Evolutionary conservation across 192 early-diverging fungal genomes (phyloP).

Genomic region (Spizellomyces punctatus): DNA sequence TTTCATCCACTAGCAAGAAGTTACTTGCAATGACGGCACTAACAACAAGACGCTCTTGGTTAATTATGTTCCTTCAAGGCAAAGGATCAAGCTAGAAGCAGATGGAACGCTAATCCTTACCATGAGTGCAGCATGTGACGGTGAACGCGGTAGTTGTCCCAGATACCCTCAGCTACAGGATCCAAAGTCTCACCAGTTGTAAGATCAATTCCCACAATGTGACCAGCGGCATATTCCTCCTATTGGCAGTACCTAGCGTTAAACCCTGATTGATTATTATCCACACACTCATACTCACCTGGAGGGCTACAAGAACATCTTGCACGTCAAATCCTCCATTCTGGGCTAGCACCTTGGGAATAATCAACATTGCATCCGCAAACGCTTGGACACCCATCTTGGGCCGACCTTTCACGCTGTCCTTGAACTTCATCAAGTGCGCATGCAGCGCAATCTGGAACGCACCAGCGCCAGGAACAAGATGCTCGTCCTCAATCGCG

Average conservation of each 20-base stretch:
- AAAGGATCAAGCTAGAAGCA: too few species aligned
- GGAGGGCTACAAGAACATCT: constrained; percentile 91
- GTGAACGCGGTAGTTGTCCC: constrained; percentile 98
- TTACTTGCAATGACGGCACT: constrained; percentile 97
- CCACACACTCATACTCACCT: constrained; percentile 36
- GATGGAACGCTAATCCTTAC: constrained; percentile 34
- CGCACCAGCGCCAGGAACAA: constrained; percentile 94
- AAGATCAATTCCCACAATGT: constrained; percentile 91
- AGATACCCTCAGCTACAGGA: constrained; percentile 90
- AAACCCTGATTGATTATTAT: not conserved
- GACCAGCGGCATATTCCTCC: constrained; percentile 90
- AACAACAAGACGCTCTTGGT: constrained; percentile 1
- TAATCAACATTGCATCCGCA: constrained; percentile 92
- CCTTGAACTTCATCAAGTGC: constrained; percentile 88
- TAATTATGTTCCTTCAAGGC: too few species aligned
- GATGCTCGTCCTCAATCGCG: constrained; percentile 87
- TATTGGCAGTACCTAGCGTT: constrained; percentile 20
- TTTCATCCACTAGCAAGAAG: constrained; percentile 96
- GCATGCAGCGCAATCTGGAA: constrained; percentile 89
- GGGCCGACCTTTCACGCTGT: constrained; percentile 85
- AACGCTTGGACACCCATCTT: constrained; percentile 98
- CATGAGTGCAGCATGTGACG: constrained; percentile 96
- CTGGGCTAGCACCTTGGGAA: constrained; percentile 93
- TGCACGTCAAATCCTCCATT: constrained; percentile 97
- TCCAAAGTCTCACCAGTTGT: constrained; percentile 93